Evolutionary conservation across 768 basidiomycete genomes (phyloP), one percentile per base, ranked within the genome.

Genomic region (Nidularia sp.): DNA sequence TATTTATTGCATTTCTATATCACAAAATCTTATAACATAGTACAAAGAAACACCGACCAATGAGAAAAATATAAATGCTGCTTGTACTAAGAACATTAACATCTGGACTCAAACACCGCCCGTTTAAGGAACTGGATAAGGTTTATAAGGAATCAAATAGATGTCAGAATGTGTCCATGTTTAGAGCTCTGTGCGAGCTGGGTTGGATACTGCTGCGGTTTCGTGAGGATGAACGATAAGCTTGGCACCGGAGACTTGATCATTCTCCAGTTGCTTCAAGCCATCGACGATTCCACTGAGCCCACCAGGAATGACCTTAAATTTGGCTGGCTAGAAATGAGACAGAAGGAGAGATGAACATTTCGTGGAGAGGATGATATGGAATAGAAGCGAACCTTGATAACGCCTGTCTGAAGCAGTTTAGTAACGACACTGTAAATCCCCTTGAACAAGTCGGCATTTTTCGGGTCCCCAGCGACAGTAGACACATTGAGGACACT

Each of bases 201-300:
- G n/a, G n/a, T n/a, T n/a, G n/a, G n/a, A n/a, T n/a, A n/a, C n/a
- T n/a, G n/a, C n/a, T n/a, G 36, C 45, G 9, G 47, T 48, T 31
- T 54, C 53, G 15, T 57, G 53, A 13, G 59, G 59, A 29, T 32
- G 56, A 1, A 48, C 54, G 41, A 60, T 49, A 12, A 60, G 53
- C 44, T 60, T 60, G 15, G 48, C 8, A 3, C 47, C 51, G 6
- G 59, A 60, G 1, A 60, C 54, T 31, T 51, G 34, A 22, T 51
- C 50, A 5, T 51, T 34, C 35, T 50, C 54, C 15, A 60, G 43
- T n/a, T 51, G 51, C 0, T 51, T 44, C 8, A 60, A 15, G 1
- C 59, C 59, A 10, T 45, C 13, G 2, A 39, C 8, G 34, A 60
- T 50, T 2, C 54, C 56, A 13, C 31, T 36, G 8, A 60, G 44